phyloP scores from a whole-genome alignment of 2,329 filamentous ascomycete species.

The Xylariomycetidae sp. region DNA sequence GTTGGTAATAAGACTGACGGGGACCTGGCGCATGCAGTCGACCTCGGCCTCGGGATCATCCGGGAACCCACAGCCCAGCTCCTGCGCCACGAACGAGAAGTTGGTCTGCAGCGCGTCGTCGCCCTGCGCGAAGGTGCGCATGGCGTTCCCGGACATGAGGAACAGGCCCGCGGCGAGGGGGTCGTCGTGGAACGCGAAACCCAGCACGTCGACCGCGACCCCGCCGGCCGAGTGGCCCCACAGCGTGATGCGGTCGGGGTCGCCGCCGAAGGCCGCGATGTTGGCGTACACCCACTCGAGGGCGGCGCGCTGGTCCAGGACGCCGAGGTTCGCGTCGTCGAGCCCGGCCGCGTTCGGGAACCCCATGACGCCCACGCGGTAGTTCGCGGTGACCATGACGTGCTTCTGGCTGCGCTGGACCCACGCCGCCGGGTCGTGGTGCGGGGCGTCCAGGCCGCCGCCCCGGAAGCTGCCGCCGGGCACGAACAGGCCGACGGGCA shows the following conservation, averaged over 20 bases:
- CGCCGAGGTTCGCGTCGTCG: conserved; percentile 24
- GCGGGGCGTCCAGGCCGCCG: conserved; percentile 17
- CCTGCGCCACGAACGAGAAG: conserved; percentile 27
- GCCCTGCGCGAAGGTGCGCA: conserved; percentile 16
- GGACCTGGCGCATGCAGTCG: conserved; percentile 36
- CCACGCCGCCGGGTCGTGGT: conserved; percentile 20
- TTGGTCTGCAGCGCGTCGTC: conserved; percentile 27
- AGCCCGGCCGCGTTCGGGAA: conserved; percentile 28
- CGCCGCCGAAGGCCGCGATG: conserved; percentile 30
- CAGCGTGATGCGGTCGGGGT: conserved; percentile 14
- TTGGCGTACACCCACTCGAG: conserved; percentile 31
- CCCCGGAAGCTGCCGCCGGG: conserved; percentile 21
- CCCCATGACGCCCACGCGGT: conserved; percentile 31
- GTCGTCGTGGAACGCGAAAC: conserved; percentile 16
- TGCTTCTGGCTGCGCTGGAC: conserved; percentile 21
- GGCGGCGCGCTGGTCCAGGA: conserved; percentile 29
- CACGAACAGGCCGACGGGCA: conserved; percentile 20
- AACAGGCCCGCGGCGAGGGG: conserved; percentile 18
- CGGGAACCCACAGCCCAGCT: conserved; percentile 22
- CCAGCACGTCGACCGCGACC: conserved; percentile 18
- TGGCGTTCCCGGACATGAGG: conserved; percentile 18
- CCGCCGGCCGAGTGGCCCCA: conserved; percentile 22
- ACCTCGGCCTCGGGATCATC: conserved; percentile 20
- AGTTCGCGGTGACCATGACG: conserved; percentile 30
- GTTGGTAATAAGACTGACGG: conserved; percentile 32